These are phyloP conservation scores for Fusarium graminum DNA, from an alignment of 2,329 filamentous ascomycete genomes.

Conservation along the genomic window DNA sequence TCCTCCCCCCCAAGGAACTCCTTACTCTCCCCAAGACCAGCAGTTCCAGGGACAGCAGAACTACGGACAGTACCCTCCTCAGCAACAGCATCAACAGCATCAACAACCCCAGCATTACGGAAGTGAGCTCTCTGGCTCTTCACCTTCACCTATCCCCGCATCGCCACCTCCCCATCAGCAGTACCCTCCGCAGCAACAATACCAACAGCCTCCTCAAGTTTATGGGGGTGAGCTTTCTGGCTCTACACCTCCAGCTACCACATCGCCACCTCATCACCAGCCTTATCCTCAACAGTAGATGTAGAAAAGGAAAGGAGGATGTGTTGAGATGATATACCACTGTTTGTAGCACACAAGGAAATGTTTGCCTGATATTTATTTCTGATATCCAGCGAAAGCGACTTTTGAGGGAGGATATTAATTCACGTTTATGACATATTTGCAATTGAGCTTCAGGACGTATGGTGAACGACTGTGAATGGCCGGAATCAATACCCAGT, in stretches of 20 bases:
- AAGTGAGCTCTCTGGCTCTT: conserved; percentile 29
- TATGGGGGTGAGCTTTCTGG: conserved; percentile 28
- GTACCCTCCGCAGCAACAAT: conserved; percentile 33
- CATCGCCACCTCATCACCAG: conserved; percentile 41
- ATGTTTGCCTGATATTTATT: not conserved
- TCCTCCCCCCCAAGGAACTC: conserved; percentile 35
- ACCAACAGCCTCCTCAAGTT: conserved; percentile 2
- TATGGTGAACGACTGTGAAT: not conserved
- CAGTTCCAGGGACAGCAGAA: conserved; percentile 35
- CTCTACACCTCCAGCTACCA: conserved; percentile 25
- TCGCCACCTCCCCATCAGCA: conserved; percentile 43
- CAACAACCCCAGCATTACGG: not conserved
- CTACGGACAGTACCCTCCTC: conserved; percentile 42
- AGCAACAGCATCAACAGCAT: conserved; percentile 29
- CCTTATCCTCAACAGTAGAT: conserved; percentile 31
- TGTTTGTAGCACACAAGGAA: conserved; percentile 17
- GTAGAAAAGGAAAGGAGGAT: not conserved
- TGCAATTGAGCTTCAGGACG: not conserved
- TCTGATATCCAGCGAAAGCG: conserved; percentile 17
- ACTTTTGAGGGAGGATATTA: not conserved
- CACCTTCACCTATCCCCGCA: conserved; percentile 23
- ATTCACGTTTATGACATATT: not conserved
- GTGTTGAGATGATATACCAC: not conserved
- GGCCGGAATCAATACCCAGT: too few relatives aligned
- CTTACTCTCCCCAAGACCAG: conserved; percentile 45